These are phyloP conservation scores for Allium fistulosum DNA, from an alignment of 106 monocot genomes.

Conservation along the genomic window DNA sequence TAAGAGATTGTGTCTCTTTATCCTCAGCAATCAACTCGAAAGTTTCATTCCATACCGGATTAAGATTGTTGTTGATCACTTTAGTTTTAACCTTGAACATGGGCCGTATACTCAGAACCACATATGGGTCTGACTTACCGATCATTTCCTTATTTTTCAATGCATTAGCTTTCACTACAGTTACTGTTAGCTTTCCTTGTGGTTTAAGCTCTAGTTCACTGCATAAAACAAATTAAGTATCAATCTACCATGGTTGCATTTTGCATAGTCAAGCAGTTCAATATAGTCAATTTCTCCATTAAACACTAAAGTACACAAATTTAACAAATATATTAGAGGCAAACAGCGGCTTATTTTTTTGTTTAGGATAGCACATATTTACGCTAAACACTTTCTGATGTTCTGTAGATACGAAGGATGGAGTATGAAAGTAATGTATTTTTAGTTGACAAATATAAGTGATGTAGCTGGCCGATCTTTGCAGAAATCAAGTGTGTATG, in stretches of 20 bases:
- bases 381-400: too few species aligned
- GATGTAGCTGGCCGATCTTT: too few species aligned
- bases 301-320: too few species aligned
- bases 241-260: background rate
- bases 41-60: slow-evolving; percentile 90
- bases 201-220: slow-evolving; percentile 98
- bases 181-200: slow-evolving; percentile 63
- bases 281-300: too few species aligned
- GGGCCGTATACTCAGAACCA: slow-evolving; percentile 67
- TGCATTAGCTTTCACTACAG: slow-evolving; percentile 62
- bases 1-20: slow-evolving; percentile 82
- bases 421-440: too few species aligned
- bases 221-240: slow-evolving; percentile 13
- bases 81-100: slow-evolving; percentile 87
- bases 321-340: too few species aligned
- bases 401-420: too few species aligned
- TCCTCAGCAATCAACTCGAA: slow-evolving; percentile 90
- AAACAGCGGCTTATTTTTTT: too few species aligned
- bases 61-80: slow-evolving; percentile 76
- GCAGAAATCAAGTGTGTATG: too few species aligned
- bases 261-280: too few species aligned
- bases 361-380: too few species aligned
- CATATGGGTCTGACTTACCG: slow-evolving; percentile 99
- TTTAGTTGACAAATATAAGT: too few species aligned
- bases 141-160: slow-evolving; percentile 89